Percentiles rank a stretch among this genome's conserved stretches.
phyloP scores from a whole-genome alignment of 176 grass and related monocot genomes.

The Oryza meyeriana region DNA sequence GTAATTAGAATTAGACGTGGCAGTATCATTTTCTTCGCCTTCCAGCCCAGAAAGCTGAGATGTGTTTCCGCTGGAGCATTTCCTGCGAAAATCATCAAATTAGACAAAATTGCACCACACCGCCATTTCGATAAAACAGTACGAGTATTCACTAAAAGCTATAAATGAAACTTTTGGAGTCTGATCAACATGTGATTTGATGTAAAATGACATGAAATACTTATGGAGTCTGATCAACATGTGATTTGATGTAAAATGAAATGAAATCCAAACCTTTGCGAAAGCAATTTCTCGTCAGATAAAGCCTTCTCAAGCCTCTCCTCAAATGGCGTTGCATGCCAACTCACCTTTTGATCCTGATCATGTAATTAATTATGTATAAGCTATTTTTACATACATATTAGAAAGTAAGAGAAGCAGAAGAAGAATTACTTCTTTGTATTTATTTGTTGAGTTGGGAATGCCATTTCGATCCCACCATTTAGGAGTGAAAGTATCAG shows the following conservation, averaged over 20 bases:
- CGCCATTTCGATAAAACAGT: not conserved
- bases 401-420: constrained; percentile 25
- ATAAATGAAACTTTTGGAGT: not conserved
- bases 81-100: constrained; percentile 45
- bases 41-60: constrained; percentile 57
- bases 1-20: constrained; percentile 54
- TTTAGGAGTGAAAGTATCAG: constrained; percentile 37
- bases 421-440: constrained; percentile 77
- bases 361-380: constrained; percentile 24
- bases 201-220: not conserved
- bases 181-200: constrained; percentile 2
- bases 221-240: constrained; percentile 5
- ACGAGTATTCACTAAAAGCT: not conserved
- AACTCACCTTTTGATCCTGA: constrained; percentile 91
- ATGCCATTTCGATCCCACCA: constrained; percentile 94
- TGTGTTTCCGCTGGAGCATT: constrained; percentile 41
- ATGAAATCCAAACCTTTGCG: constrained; percentile 55
- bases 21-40: constrained; percentile 74
- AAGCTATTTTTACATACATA: not conserved
- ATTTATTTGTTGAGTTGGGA: constrained; percentile 97
- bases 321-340: constrained; percentile 81
- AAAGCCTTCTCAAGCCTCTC: constrained; percentile 97
- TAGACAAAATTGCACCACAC: not conserved
- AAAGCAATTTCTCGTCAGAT: constrained; percentile 70
- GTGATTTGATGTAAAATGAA: constrained; percentile 4